Percentiles rank a stretch among this genome's conserved stretches.
phyloP scores from a whole-genome alignment of 768 basidiomycete genomes.

The Agaricus blazei region DNA sequence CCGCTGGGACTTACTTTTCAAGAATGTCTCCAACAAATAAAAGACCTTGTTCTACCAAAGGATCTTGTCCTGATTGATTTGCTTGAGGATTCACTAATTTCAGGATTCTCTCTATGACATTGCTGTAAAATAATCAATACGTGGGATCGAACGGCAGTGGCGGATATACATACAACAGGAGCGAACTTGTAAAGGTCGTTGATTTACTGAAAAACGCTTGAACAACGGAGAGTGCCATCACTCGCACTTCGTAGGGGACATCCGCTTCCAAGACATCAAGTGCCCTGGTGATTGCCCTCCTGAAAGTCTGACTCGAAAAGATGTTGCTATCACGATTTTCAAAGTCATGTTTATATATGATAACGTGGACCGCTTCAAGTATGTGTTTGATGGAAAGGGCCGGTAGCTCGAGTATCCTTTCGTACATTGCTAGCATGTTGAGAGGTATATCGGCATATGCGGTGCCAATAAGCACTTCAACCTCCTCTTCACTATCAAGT shows the following conservation, averaged over 20 bases:
- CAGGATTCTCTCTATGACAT: not conserved
- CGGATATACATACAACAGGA: conserved; percentile 43
- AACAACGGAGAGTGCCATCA: conserved; percentile 54
- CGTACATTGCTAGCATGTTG: conserved; percentile 40
- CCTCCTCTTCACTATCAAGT: conserved; percentile 1
- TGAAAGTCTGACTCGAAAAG: conserved; percentile 29
- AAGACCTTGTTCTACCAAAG: conserved; percentile 5
- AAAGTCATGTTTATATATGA: conserved; percentile 73
- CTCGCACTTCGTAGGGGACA: conserved; percentile 63
- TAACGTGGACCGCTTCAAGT: conserved; percentile 58
- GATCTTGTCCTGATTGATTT: not conserved
- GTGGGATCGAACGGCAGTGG: not conserved
- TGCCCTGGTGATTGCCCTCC: conserved; percentile 45
- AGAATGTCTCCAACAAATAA: conserved; percentile 1
- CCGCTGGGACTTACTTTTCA: not conserved
- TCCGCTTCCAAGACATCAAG: conserved; percentile 48
- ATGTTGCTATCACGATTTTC: conserved; percentile 26
- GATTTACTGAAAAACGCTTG: conserved; percentile 60
- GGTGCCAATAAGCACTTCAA: conserved; percentile 50
- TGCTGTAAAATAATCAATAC: not conserved
- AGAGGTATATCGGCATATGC: conserved; percentile 59
- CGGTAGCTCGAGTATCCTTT: conserved; percentile 44
- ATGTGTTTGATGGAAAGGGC: conserved; percentile 53
- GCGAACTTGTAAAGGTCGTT: not conserved
- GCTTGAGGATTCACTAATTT: not conserved